A percentile compares a stretch with the other conserved stretches of the same genome.
Evolutionary conservation across 768 basidiomycete species (phyloP).

Genomic region (Boletus eberwhitei): DNA sequence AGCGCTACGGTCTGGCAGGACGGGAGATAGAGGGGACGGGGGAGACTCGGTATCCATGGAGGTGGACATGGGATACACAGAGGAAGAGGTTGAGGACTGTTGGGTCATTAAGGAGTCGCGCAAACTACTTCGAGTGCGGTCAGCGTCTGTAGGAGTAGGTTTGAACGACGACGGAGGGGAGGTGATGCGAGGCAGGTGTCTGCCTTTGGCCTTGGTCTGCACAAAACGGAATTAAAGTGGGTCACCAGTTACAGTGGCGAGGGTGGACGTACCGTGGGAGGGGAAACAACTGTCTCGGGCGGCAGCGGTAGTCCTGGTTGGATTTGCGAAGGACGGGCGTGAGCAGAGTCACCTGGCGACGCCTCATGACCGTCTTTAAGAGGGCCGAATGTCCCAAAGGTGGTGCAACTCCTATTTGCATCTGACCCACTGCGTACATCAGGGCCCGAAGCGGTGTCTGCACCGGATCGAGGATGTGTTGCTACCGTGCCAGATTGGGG

Average conservation of each 20-base stretch:
- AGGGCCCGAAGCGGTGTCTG: conserved; percentile 8
- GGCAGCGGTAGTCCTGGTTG: conserved; percentile 13
- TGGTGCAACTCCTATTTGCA: conserved; percentile 24
- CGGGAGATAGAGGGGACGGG: conserved; percentile 57
- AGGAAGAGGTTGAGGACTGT: conserved; percentile 67
- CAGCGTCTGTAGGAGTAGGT: conserved; percentile 22
- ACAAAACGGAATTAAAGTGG: conserved; percentile 13
- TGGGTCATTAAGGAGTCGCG: conserved; percentile 57
- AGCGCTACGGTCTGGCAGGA: conserved; percentile 39
- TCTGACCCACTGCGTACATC: conserved; percentile 9
- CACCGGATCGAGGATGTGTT: conserved; percentile 13
- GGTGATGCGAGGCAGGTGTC: conserved; percentile 36
- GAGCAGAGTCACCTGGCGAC: neutral
- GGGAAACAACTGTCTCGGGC: conserved; percentile 11
- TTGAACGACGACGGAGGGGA: conserved; percentile 35
- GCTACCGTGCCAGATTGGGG: conserved; percentile 2
- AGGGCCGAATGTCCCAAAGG: conserved; percentile 27
- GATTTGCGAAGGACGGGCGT: neutral
- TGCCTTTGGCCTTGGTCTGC: conserved; percentile 35
- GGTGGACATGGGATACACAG: conserved; percentile 73
- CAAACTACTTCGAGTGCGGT: conserved; percentile 52
- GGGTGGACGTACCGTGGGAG: conserved; percentile 21
- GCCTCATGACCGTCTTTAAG: conserved; percentile 13
- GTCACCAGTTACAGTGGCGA: conserved; percentile 9
- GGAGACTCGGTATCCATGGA: conserved; percentile 64